A percentile compares a stretch with the other conserved stretches of the same genome.
phyloP scores from a whole-genome alignment of 139 green algal genomes.

The Eudorina sp. region DNA sequence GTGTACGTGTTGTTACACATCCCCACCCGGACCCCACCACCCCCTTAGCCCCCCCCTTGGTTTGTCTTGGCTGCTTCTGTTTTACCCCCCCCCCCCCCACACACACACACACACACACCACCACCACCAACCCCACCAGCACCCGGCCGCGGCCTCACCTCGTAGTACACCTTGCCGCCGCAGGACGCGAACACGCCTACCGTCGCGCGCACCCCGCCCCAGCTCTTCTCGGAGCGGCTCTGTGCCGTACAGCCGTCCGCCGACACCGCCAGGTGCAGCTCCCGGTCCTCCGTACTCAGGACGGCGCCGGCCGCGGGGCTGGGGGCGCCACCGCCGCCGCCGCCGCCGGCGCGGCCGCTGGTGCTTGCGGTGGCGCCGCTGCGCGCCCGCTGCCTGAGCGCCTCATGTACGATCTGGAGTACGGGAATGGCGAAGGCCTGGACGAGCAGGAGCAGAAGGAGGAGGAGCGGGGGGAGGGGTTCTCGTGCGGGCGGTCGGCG shows the following conservation, averaged over 20 bases:
- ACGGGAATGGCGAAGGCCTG: constrained; percentile 76
- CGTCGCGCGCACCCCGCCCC: constrained; percentile 72
- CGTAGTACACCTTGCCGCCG: constrained; percentile 67
- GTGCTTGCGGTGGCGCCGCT: constrained; percentile 4
- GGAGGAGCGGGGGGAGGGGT: neutral
- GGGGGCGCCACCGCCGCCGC: neutral
- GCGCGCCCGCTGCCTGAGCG: constrained; percentile 37
- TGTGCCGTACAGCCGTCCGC: constrained; percentile 70
- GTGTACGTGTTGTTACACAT: too few species aligned
- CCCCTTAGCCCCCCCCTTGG: too few species aligned
- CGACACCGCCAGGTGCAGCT: constrained; percentile 69
- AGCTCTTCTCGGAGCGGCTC: constrained; percentile 66
- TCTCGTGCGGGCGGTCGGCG: neutral
- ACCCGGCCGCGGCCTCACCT: constrained; percentile 33
- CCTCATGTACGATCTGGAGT: constrained; percentile 84
- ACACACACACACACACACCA: neutral
- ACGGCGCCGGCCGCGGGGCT: constrained; percentile 14
- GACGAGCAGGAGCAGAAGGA: neutral
- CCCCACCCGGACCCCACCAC: too few species aligned
- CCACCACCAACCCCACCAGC: neutral
- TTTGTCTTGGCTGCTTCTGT: too few species aligned
- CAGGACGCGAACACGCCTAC: constrained; percentile 56
- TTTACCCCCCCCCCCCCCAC: too few species aligned
- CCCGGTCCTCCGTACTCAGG: constrained; percentile 71
- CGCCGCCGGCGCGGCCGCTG: constrained; percentile 7